Conservation (phyloP, 257 asterid species). For the Solanum virginianum region DNA sequence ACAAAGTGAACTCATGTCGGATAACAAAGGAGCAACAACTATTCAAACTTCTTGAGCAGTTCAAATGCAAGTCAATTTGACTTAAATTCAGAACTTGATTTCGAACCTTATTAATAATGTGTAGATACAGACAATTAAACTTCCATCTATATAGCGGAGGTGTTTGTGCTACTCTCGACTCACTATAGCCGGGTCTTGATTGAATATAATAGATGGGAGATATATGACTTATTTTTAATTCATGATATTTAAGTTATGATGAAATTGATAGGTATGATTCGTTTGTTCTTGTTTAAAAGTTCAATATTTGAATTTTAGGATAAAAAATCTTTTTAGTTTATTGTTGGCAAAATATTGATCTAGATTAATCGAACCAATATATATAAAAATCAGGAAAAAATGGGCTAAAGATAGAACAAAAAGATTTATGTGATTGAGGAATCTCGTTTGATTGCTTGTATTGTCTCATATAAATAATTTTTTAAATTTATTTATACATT, state of each 20-base stretch:
- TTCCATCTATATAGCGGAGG: neutral
- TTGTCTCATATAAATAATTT: neutral
- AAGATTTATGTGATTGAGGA: neutral
- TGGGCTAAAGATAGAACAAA: neutral
- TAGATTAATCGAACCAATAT: neutral
- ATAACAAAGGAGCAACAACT: neutral
- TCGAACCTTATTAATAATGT: neutral
- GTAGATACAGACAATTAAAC: rapidly evolving
- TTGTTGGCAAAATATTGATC: rapidly evolving
- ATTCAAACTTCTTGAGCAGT: neutral
- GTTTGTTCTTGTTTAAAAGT: neutral
- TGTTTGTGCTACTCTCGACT: neutral
- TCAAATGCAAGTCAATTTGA: neutral
- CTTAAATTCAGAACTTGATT: neutral
- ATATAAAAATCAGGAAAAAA: rapidly evolving
- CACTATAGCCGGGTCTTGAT: neutral
- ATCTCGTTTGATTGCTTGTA: neutral
- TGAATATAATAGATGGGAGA: neutral
- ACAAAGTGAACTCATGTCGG: neutral
- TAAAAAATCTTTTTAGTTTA: rapidly evolving
- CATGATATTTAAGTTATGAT: rapidly evolving
- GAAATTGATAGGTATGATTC: rapidly evolving
- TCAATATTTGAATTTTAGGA: neutral
- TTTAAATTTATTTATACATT: neutral
- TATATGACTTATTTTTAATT: no score